phyloP scores from a whole-genome alignment of 352 stramenopile species.

The Aphanomyces invadans region DNA sequence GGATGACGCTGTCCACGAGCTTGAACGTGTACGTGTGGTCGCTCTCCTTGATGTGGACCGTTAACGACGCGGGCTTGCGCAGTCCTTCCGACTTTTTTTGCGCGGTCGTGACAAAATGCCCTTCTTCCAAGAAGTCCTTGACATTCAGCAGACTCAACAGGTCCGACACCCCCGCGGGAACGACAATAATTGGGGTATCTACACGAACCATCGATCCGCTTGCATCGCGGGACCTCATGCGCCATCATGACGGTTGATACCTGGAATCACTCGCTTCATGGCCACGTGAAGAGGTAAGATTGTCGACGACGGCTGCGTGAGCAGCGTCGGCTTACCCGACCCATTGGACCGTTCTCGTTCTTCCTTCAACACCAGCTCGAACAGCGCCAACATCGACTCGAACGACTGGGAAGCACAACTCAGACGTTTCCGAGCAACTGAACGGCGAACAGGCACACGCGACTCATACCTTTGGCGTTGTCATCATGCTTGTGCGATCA shows the following conservation, averaged over 20 bases:
- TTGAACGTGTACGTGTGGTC: constrained; percentile 81
- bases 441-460: neutral
- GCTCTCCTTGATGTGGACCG: constrained; percentile 74
- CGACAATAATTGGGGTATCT: constrained; percentile 88
- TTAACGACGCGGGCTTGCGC: constrained; percentile 74
- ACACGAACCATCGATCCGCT: too few species aligned
- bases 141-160: constrained; percentile 86
- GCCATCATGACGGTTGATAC: too few species aligned
- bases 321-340: constrained; percentile 54
- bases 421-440: too few species aligned
- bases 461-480: constrained; percentile 49
- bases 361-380: constrained; percentile 74
- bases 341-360: constrained; percentile 84
- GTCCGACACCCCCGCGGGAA: constrained; percentile 79
- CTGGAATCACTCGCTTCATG: constrained; percentile 71
- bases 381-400: constrained; percentile 69
- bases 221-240: too few species aligned
- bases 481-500: constrained; percentile 65
- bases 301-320: constrained; percentile 47
- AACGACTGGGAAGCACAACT: constrained; percentile 36
- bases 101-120: constrained; percentile 69
- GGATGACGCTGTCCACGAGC: constrained; percentile 78
- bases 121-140: constrained; percentile 81
- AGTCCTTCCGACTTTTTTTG: constrained; percentile 81
- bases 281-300: constrained; percentile 53